A percentile compares a stretch with the other conserved stretches of the same genome.
These are phyloP conservation scores for Cyclospora cayetanensis DNA, from an alignment of 169 alveolate genomes.

Conservation along the genomic window DNA sequence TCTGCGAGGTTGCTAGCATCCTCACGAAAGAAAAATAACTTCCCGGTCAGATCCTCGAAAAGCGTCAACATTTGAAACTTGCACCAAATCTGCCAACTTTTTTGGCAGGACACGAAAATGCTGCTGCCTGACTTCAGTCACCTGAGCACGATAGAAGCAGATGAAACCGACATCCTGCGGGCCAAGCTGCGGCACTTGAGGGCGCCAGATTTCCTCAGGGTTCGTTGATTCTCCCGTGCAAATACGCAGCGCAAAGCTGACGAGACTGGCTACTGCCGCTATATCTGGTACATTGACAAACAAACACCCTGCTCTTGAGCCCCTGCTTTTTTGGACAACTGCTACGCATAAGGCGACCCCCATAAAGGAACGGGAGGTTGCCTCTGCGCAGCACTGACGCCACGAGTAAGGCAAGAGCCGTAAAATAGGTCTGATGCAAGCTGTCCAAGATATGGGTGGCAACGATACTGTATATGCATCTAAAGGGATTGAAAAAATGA, in stretches of 20 bases:
- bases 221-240: neutral
- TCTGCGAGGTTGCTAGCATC: neutral
- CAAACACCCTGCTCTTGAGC: slow-evolving; percentile 1
- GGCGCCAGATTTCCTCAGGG: neutral
- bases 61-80: slow-evolving; percentile 74
- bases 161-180: slow-evolving; percentile 68
- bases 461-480: slow-evolving; percentile 71
- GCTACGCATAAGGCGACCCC: slow-evolving; percentile 55
- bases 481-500: neutral
- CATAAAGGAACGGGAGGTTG: slow-evolving; percentile 50
- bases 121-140: neutral
- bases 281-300: slow-evolving; percentile 41
- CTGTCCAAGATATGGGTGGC: slow-evolving; percentile 67
- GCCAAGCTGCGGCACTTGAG: neutral
- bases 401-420: slow-evolving; percentile 59
- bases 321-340: slow-evolving; percentile 12
- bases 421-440: slow-evolving; percentile 63
- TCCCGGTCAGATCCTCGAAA: slow-evolving; percentile 75
- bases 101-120: neutral
- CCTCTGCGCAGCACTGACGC: slow-evolving; percentile 47
- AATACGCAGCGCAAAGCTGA: slow-evolving; percentile 2
- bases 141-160: slow-evolving; percentile 66
- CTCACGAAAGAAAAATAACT: slow-evolving; percentile 72
- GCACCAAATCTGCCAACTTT: neutral
- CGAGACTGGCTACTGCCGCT: neutral